A percentile compares a stretch with the other conserved stretches of the same genome.
These are phyloP conservation scores for Botryotinia calthae DNA, from an alignment of 2,329 filamentous ascomycete species.

Conservation along the genomic window DNA sequence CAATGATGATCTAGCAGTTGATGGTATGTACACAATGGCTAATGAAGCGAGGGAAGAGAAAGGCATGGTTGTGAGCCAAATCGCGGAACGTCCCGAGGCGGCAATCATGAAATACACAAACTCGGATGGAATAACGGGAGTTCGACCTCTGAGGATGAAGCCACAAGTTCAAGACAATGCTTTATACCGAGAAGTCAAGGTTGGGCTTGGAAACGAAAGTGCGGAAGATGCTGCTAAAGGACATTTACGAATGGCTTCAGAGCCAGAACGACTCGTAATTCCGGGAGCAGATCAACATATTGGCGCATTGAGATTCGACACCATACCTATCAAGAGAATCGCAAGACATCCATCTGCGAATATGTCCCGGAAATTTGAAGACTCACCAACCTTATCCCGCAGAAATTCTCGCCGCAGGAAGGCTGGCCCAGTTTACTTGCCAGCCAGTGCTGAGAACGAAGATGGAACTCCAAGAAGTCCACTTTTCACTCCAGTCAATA, in stretches of 20 bases:
- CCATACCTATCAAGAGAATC: neutral
- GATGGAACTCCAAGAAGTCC: neutral
- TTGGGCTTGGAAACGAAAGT: neutral
- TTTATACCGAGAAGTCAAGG: neutral
- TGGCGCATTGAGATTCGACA: neutral
- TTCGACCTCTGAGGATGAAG: constrained; percentile 7
- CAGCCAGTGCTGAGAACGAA: neutral
- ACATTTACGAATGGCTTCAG: constrained; percentile 1
- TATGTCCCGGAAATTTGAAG: neutral
- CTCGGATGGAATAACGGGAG: neutral
- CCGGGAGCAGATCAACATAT: neutral
- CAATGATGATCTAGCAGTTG: neutral
- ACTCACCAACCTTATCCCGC: neutral
- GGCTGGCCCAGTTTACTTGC: neutral
- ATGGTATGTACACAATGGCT: neutral
- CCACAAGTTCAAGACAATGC: neutral
- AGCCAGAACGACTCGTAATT: neutral
- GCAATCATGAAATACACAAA: constrained; percentile 2
- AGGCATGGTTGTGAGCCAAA: neutral
- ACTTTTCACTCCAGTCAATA: neutral
- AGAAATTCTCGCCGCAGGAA: neutral
- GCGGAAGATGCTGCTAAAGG: neutral
- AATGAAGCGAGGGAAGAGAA: neutral
- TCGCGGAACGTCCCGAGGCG: neutral
- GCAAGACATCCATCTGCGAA: neutral